Conservation (phyloP, 1,284 basidiomycete species). For the Cerrena zonata region DNA sequence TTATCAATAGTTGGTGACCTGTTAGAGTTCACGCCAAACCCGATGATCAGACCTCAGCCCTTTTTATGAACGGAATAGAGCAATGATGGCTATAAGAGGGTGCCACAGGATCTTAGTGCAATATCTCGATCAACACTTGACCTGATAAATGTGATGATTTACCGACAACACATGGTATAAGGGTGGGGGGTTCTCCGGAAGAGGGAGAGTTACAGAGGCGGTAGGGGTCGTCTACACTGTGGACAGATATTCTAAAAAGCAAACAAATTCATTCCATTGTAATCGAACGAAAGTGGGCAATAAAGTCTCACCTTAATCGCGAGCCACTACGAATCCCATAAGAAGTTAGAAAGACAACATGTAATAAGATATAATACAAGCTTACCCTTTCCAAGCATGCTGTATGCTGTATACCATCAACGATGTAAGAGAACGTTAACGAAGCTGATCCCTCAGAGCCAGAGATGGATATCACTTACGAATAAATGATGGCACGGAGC, state of each 20-base stretch:
- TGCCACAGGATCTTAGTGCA: no score
- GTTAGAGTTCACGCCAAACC: no score
- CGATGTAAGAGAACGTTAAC: background rate
- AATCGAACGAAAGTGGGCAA: background rate
- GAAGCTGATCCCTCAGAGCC: background rate
- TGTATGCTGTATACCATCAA: conserved; percentile 53
- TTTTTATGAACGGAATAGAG: no score
- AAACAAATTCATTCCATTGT: background rate
- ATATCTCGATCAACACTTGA: no score
- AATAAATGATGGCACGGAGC: conserved; percentile 88
- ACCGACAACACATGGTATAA: no score
- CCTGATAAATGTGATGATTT: no score
- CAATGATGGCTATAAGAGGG: no score
- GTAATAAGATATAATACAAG: no score
- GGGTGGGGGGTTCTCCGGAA: no score
- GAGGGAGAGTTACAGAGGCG: conserved; percentile 51
- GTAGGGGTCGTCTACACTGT: conserved; percentile 76
- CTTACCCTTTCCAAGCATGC: conserved; percentile 72
- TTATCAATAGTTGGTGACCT: no score
- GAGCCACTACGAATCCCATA: conserved; percentile 80
- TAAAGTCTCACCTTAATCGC: conserved; percentile 68
- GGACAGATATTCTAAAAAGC: conserved; percentile 77
- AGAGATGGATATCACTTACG: conserved; percentile 40
- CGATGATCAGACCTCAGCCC: no score
- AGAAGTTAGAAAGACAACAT: no score